Conservation (phyloP, 2,329 filamentous ascomycete genomes). For the Pseudopyrenochaeta lycopersici region DNA sequence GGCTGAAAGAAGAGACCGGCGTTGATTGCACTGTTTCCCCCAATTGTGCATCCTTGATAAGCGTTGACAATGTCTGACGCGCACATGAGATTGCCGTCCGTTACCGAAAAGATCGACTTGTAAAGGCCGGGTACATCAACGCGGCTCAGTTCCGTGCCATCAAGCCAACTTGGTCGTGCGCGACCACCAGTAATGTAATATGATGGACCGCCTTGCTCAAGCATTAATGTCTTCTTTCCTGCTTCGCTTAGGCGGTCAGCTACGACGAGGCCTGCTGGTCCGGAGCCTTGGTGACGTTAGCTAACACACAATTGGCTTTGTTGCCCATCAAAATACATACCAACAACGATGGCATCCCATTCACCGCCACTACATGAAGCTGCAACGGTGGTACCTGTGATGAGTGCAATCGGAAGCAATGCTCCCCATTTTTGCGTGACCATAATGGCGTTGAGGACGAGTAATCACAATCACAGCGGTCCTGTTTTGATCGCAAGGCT, state of each 20-base stretch:
- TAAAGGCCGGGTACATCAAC: conserved; percentile 64
- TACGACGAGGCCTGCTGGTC: conserved; percentile 63
- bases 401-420: conserved; percentile 17
- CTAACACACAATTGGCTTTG: background rate
- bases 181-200: conserved; percentile 60
- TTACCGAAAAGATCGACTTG: conserved; percentile 59
- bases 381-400: conserved; percentile 9
- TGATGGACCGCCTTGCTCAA: conserved; percentile 62
- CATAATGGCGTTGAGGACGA: no score
- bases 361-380: conserved; percentile 14
- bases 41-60: conserved; percentile 61
- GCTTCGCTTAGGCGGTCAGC: conserved; percentile 62
- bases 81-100: conserved; percentile 53
- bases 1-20: conserved; percentile 64
- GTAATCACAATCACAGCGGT: no score
- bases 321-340: conserved; percentile 4
- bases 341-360: conserved; percentile 36
- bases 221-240: conserved; percentile 61
- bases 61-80: conserved; percentile 50
- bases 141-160: conserved; percentile 58
- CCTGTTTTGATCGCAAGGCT: no score
- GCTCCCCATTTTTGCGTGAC: conserved; percentile 14
- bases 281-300: conserved; percentile 44
- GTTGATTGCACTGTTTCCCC: conserved; percentile 64
- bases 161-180: conserved; percentile 60